Percentiles rank a stretch among this genome's conserved stretches.
phyloP scores from a whole-genome alignment of 257 asterid species.

The Solanum pinnatisectum region DNA sequence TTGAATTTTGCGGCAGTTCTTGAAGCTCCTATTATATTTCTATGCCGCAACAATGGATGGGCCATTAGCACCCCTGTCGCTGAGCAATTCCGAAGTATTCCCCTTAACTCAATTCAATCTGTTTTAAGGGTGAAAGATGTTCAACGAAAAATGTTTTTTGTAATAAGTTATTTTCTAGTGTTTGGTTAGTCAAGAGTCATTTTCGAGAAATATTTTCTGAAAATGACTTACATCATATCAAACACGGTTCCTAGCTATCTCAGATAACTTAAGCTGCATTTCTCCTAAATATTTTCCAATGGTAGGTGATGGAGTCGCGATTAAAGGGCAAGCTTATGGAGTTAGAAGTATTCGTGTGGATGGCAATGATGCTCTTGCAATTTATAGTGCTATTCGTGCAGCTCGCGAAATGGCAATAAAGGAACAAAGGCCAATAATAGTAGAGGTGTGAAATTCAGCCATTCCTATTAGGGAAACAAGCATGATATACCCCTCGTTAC shows the following conservation, averaged over 20 bases:
- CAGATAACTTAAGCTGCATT: not conserved
- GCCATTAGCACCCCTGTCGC: constrained; percentile 81
- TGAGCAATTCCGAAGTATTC: constrained; percentile 65
- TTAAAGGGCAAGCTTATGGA: constrained; percentile 77
- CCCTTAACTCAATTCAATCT: too few species aligned
- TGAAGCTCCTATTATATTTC: constrained; percentile 65
- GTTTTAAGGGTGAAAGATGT: too few species aligned
- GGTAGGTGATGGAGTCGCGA: constrained; percentile 83
- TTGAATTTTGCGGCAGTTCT: constrained; percentile 75
- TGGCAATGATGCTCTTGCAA: constrained; percentile 86
- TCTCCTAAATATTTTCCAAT: not conserved
- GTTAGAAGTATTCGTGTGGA: constrained; percentile 73
- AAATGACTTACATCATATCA: not conserved
- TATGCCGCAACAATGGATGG: constrained; percentile 95
- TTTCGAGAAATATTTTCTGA: too few species aligned
- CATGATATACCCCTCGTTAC: too few species aligned
- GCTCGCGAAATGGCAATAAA: constrained; percentile 70
- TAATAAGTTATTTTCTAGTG: too few species aligned
- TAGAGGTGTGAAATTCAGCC: constrained; percentile 57
- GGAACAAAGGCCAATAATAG: constrained; percentile 64
- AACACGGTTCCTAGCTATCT: not conserved
- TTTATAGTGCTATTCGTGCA: constrained; percentile 41
- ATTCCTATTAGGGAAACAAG: too few species aligned
- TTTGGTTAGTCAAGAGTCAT: too few species aligned
- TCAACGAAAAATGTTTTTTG: too few species aligned